phyloP scores from a whole-genome alignment of 352 stramenopile genomes.

The Pythium myriotylum region DNA sequence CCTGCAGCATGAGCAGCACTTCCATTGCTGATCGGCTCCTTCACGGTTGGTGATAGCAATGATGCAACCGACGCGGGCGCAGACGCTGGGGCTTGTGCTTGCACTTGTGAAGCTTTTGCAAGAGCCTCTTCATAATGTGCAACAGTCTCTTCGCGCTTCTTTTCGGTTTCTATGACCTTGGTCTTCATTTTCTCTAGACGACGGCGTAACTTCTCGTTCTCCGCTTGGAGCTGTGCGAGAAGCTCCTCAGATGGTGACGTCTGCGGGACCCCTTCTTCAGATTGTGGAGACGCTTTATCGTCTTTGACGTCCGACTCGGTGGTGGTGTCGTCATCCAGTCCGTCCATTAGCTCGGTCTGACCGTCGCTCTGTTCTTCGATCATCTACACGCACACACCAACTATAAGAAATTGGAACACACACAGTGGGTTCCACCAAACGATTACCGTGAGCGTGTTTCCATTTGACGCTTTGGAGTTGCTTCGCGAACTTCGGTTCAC shows the following conservation, averaged over 20 bases:
- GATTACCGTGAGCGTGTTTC: slow-evolving; percentile 49
- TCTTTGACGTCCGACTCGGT: slow-evolving; percentile 42
- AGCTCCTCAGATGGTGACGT: slow-evolving; percentile 39
- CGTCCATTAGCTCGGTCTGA: slow-evolving; percentile 54
- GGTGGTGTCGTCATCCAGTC: slow-evolving; percentile 57
- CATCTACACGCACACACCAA: slow-evolving; percentile 33
- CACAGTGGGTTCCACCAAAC: too few relatives aligned
- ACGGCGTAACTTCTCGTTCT: slow-evolving; percentile 78
- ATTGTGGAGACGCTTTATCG: slow-evolving; percentile 33
- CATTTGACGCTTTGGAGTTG: slow-evolving; percentile 47
- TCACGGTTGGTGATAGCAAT: slow-evolving; percentile 18
- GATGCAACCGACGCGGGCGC: slow-evolving; percentile 9
- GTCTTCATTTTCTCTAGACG: slow-evolving; percentile 78
- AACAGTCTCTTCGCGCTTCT: slow-evolving; percentile 53
- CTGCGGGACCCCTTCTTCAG: slow-evolving; percentile 17
- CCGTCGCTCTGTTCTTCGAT: slow-evolving; percentile 76
- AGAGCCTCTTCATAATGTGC: slow-evolving; percentile 46
- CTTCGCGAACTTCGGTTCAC: slow-evolving; percentile 37
- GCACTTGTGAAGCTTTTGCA: slow-evolving; percentile 14
- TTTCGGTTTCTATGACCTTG: slow-evolving; percentile 61
- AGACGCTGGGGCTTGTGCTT: slow-evolving; percentile 7
- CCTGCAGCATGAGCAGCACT: slow-evolving; percentile 19
- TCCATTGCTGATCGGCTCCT: slow-evolving; percentile 17
- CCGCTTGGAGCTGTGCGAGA: slow-evolving; percentile 57
- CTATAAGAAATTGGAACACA: neutral